Evolutionary conservation across 2,329 filamentous ascomycete species (phyloP).

Genomic region (Sarocladiaceae sp.): DNA sequence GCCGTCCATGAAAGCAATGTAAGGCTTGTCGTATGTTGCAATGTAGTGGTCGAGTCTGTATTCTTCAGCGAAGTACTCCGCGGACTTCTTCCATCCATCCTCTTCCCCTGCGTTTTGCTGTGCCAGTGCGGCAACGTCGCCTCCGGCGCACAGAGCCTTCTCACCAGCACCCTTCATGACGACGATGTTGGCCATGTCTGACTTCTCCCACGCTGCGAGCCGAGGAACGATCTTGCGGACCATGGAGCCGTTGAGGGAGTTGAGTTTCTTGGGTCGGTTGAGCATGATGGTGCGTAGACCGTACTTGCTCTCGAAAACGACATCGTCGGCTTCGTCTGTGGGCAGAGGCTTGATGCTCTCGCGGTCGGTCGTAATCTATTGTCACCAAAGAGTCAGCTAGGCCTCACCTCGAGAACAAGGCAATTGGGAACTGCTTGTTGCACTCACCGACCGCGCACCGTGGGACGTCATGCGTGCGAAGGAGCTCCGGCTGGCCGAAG

Average conservation of each 20-base stretch:
- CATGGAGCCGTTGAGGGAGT: slow-evolving; percentile 93
- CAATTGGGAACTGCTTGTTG: slow-evolving; percentile 51
- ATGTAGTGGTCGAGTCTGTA: slow-evolving; percentile 96
- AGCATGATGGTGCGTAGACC: slow-evolving; percentile 90
- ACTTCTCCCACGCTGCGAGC: slow-evolving; percentile 90
- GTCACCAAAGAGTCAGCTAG: slow-evolving; percentile 41
- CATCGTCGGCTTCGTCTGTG: slow-evolving; percentile 79
- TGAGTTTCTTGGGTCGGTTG: slow-evolving; percentile 88
- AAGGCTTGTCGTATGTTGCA: slow-evolving; percentile 88
- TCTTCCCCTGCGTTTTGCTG: slow-evolving; percentile 62
- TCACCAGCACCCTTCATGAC: slow-evolving; percentile 87
- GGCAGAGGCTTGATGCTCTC: slow-evolving; percentile 49
- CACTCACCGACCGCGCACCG: slow-evolving; percentile 12
- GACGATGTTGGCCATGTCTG: slow-evolving; percentile 86
- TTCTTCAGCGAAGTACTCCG: slow-evolving; percentile 88
- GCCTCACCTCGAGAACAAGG: not conserved
- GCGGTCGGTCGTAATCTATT: slow-evolving; percentile 31
- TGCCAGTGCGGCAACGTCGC: slow-evolving; percentile 81
- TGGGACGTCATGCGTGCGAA: slow-evolving; percentile 60
- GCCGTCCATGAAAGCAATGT: slow-evolving; percentile 93
- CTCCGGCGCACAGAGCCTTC: slow-evolving; percentile 87
- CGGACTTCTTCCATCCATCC: slow-evolving; percentile 69
- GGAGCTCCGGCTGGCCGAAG: slow-evolving; percentile 29
- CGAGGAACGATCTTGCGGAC: slow-evolving; percentile 88
- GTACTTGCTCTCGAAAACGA: slow-evolving; percentile 84